A percentile compares a stretch with the other conserved stretches of the same genome.
Evolutionary conservation across 2,329 filamentous ascomycete genomes (phyloP).

Genomic region (Nemania abortiva): DNA sequence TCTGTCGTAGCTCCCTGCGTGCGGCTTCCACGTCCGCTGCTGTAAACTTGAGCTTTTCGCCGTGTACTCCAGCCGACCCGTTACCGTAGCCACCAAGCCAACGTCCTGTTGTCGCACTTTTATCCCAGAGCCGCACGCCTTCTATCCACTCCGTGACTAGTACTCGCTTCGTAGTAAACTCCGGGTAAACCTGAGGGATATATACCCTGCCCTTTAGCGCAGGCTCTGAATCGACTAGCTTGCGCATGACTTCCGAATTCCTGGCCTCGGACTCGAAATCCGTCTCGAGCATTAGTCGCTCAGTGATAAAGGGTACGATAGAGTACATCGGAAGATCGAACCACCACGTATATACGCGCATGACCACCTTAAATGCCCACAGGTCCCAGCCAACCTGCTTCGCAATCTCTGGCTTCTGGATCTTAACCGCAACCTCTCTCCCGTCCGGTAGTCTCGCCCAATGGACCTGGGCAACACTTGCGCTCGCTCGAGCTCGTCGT

Average conservation of each 20-base stretch:
- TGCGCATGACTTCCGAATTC: constrained; percentile 87
- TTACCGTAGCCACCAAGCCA: constrained; percentile 84
- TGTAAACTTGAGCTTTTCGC: constrained; percentile 67
- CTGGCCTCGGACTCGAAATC: constrained; percentile 93
- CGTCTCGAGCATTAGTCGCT: constrained; percentile 91
- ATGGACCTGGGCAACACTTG: constrained; percentile 96
- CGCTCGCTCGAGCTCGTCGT: constrained; percentile 75
- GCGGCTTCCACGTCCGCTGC: constrained; percentile 61
- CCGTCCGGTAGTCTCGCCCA: constrained; percentile 91
- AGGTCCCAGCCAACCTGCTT: constrained; percentile 94
- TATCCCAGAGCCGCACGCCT: constrained; percentile 92
- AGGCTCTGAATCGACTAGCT: constrained; percentile 80
- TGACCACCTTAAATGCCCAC: constrained; percentile 92
- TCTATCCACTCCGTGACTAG: constrained; percentile 99
- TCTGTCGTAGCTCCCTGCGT: constrained; percentile 61
- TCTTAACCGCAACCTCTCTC: constrained; percentile 92
- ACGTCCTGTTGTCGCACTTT: constrained; percentile 78
- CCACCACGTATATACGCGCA: constrained; percentile 83
- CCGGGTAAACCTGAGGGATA: constrained; percentile 84
- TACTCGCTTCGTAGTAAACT: constrained; percentile 84
- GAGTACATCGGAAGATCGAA: constrained; percentile 95
- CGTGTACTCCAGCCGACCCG: constrained; percentile 82
- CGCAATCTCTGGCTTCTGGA: constrained; percentile 94
- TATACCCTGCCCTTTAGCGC: constrained; percentile 85
- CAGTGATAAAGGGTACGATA: constrained; percentile 91